These are phyloP conservation scores for Auriculariales sp. DNA, from an alignment of 768 basidiomycete species.

Conservation along the genomic window DNA sequence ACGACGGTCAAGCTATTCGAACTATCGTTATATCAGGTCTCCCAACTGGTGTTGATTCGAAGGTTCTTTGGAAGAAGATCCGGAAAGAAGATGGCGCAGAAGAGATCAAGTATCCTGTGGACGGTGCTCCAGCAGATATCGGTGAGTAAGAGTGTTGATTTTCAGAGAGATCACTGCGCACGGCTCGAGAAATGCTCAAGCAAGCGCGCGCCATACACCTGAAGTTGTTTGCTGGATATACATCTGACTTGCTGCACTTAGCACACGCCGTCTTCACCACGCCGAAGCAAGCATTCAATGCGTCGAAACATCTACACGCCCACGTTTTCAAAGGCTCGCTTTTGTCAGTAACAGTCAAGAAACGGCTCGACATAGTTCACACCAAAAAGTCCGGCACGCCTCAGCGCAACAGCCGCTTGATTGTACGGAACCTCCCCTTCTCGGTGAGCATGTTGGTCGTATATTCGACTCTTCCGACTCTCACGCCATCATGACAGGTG, in stretches of 20 bases:
- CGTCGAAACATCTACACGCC: conserved; percentile 72
- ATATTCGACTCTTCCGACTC: neutral
- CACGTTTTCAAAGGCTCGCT: conserved; percentile 84
- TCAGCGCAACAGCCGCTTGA: conserved; percentile 65
- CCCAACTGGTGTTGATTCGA: conserved; percentile 44
- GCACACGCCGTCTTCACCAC: conserved; percentile 65
- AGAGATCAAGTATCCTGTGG: conserved; percentile 53
- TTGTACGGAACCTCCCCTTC: conserved; percentile 81
- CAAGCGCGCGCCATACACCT: no score
- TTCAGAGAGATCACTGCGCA: no score
- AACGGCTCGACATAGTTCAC: conserved; percentile 54
- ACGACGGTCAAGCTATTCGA: conserved; percentile 70
- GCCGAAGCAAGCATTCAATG: conserved; percentile 50
- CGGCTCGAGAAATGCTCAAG: no score
- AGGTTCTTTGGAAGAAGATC: conserved; percentile 71
- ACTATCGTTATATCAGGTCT: conserved; percentile 71
- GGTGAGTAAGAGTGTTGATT: conserved; percentile 29
- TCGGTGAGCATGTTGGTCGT: conserved; percentile 17
- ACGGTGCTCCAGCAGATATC: conserved; percentile 32
- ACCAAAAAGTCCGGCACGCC: conserved; percentile 33
- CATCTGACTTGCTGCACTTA: conserved; percentile 10
- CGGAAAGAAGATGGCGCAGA: conserved; percentile 69
- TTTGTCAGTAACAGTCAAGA: conserved; percentile 80
- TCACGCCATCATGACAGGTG: conserved; percentile 29
- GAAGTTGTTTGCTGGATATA: neutral